phyloP scores from a whole-genome alignment of 108 stramenopile genomes.

The Mediolabrus comicus region DNA sequence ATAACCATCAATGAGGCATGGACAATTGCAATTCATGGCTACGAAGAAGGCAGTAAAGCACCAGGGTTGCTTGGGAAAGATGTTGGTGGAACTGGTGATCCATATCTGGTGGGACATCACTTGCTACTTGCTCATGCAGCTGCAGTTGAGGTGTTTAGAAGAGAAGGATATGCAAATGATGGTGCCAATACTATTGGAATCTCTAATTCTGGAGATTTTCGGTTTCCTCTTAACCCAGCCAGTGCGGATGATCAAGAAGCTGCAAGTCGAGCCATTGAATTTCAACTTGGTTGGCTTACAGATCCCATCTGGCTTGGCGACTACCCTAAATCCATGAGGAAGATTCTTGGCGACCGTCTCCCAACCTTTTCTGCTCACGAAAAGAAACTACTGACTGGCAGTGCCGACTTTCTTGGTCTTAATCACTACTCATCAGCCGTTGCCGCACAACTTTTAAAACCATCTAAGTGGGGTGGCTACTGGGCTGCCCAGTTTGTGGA shows the following conservation, averaged over 20 bases:
- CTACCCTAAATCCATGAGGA: slow-evolving; percentile 81
- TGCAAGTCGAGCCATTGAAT: slow-evolving; percentile 82
- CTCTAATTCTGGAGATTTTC: slow-evolving; percentile 82
- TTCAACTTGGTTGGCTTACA: slow-evolving; percentile 87
- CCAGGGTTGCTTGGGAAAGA: slow-evolving; percentile 59
- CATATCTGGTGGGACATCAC: slow-evolving; percentile 83
- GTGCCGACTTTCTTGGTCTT: slow-evolving; percentile 89
- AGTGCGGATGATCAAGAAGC: slow-evolving; percentile 62
- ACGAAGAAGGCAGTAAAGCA: slow-evolving; percentile 83
- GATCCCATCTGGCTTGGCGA: slow-evolving; percentile 80
- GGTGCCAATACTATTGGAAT: slow-evolving; percentile 80
- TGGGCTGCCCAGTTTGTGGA: slow-evolving; percentile 75
- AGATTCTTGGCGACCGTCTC: slow-evolving; percentile 63
- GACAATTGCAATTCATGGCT: slow-evolving; percentile 85
- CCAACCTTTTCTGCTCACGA: slow-evolving; percentile 75
- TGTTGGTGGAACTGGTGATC: slow-evolving; percentile 36
- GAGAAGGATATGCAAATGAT: slow-evolving; percentile 46
- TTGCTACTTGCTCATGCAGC: slow-evolving; percentile 84
- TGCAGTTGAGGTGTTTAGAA: slow-evolving; percentile 72
- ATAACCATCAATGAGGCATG: slow-evolving; percentile 94
- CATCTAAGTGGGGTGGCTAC: slow-evolving; percentile 54
- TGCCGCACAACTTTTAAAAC: slow-evolving; percentile 41
- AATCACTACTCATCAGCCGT: slow-evolving; percentile 86
- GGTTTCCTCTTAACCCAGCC: slow-evolving; percentile 51
- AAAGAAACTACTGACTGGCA: slow-evolving; percentile 49